phyloP scores from a whole-genome alignment of 129 eudicot species.

The Flaveria robusta region DNA sequence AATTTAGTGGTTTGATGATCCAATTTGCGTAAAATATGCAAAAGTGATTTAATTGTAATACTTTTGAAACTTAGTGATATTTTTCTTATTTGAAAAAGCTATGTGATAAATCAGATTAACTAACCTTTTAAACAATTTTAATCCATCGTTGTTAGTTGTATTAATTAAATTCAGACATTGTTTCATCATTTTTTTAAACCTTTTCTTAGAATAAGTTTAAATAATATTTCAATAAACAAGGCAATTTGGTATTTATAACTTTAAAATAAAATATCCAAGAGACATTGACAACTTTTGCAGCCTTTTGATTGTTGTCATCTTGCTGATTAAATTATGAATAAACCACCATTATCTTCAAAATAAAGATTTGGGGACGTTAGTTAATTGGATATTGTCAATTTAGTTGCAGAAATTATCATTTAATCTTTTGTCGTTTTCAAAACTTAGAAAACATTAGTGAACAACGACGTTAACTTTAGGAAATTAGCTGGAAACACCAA shows the following conservation, averaged over 20 bases:
- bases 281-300: conserved; percentile 24
- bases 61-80: too few relatives aligned
- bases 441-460: not conserved
- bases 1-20: too few relatives aligned
- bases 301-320: conserved; percentile 34
- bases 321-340: conserved; percentile 26
- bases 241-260: conserved; percentile 18
- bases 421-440: conserved; percentile 28
- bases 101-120: too few relatives aligned
- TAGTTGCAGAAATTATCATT: conserved; percentile 9
- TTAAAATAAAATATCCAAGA: conserved; percentile 16
- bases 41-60: too few relatives aligned
- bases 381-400: conserved; percentile 25
- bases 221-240: conserved; percentile 5
- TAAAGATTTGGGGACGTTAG: conserved; percentile 31
- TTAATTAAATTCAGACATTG: not conserved
- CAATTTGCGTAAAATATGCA: too few relatives aligned
- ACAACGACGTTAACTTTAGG: conserved; percentile 23
- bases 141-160: too few relatives aligned
- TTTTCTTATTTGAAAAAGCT: too few relatives aligned
- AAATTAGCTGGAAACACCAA: conserved; percentile 37
- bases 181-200: not conserved
- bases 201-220: not conserved
- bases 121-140: too few relatives aligned
- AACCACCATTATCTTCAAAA: conserved; percentile 26